Evolutionary conservation across 805 yeast genomes (phyloP).

Genomic region (Lipomyces mesembrius): DNA sequence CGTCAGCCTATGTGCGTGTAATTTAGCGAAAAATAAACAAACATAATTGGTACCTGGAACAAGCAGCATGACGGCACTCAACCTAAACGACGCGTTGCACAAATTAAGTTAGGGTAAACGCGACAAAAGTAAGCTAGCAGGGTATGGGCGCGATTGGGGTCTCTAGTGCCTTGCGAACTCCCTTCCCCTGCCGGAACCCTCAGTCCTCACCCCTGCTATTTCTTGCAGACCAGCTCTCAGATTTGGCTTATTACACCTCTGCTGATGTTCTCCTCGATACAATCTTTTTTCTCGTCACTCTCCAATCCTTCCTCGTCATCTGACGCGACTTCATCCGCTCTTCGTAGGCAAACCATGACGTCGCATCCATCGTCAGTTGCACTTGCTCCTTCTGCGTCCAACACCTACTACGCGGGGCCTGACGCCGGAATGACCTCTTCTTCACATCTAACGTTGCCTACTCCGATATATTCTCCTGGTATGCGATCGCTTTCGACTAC

Average conservation of each 20-base stretch:
- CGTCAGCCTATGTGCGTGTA: background rate
- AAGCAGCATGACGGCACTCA: background rate
- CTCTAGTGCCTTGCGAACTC: background rate
- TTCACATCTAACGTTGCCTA: slow-evolving; percentile 19
- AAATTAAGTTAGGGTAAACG: background rate
- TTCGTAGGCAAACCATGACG: background rate
- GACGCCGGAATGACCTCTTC: slow-evolving; percentile 11
- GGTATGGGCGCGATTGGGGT: background rate
- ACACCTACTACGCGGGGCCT: slow-evolving; percentile 3
- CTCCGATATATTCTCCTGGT: slow-evolving; percentile 34
- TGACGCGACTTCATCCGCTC: slow-evolving; percentile 7
- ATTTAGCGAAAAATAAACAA: background rate
- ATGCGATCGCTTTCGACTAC: slow-evolving; percentile 34
- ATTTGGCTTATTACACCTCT: background rate
- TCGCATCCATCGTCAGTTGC: slow-evolving; percentile 21
- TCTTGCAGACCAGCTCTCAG: background rate
- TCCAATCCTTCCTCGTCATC: background rate
- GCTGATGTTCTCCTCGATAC: slow-evolving; percentile 12
- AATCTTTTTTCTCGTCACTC: slow-evolving; percentile 8
- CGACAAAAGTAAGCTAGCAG: background rate
- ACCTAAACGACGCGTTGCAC: background rate
- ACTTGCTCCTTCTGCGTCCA: slow-evolving; percentile 7
- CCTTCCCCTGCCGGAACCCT: background rate
- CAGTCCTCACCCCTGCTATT: background rate
- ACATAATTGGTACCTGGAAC: background rate